These are phyloP conservation scores for Heterobasidion parviporum DNA, from an alignment of 1,284 basidiomycete genomes.

Conservation along the genomic window DNA sequence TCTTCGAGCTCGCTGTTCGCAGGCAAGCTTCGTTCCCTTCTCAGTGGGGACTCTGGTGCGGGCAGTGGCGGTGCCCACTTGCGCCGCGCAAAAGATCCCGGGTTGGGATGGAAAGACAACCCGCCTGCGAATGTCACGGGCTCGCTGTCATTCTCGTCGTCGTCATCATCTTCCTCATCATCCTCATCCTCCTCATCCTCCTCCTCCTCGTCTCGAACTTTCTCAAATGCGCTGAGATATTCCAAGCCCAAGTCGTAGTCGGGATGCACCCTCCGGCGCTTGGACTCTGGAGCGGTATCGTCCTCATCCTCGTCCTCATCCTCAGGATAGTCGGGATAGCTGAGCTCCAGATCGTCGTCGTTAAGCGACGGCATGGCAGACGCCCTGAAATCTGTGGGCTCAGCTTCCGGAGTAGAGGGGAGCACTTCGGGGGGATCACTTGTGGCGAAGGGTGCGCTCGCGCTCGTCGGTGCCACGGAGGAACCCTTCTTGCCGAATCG, in stretches of 20 bases:
- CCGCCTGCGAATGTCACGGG: not conserved
- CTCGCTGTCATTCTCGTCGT: not conserved
- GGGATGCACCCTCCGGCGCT: slow-evolving; percentile 10
- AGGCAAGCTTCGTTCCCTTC: not conserved
- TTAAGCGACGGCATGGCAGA: not conserved
- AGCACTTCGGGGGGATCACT: slow-evolving; percentile 19
- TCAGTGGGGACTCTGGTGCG: not conserved
- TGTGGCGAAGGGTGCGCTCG: slow-evolving; percentile 18
- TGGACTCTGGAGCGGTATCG: slow-evolving; percentile 1
- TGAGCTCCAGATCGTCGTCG: too few relatives aligned
- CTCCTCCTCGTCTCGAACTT: not conserved
- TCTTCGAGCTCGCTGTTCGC: not conserved
- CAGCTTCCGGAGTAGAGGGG: not conserved
- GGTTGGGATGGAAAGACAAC: slow-evolving; percentile 18
- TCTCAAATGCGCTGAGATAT: too few relatives aligned
- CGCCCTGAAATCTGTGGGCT: not conserved
- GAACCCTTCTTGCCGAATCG: slow-evolving; percentile 43
- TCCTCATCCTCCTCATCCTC: slow-evolving; percentile 11
- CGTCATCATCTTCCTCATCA: slow-evolving; percentile 18
- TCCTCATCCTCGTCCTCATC: not conserved
- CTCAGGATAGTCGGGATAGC: too few relatives aligned
- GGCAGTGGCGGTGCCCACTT: slow-evolving; percentile 24
- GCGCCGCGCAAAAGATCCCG: slow-evolving; percentile 25
- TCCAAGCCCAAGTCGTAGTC: not conserved
- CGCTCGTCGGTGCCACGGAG: slow-evolving; percentile 22